Evolutionary conservation across 192 early-diverging fungal genomes (phyloP).

Genomic region (Cladochytrium replicatum): DNA sequence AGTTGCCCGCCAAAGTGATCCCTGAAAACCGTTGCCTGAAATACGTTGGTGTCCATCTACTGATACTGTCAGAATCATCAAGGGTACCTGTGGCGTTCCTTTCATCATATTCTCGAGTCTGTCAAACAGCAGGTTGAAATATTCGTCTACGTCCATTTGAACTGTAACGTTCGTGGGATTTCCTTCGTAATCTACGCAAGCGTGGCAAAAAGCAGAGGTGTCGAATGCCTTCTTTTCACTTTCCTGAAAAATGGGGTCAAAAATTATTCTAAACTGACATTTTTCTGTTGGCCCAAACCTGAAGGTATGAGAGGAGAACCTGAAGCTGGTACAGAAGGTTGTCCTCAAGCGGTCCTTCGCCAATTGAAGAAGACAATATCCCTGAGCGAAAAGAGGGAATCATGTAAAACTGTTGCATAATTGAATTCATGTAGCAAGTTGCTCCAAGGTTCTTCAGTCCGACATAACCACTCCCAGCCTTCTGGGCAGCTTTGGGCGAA

Average conservation of each 20-base stretch:
- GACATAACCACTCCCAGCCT: constrained; percentile 24
- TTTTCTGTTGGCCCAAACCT: too few species aligned
- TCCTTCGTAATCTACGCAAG: constrained; percentile 45
- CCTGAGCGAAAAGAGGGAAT: constrained; percentile 32
- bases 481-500: too few species aligned
- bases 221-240: constrained; percentile 39
- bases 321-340: constrained; percentile 40
- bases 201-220: constrained; percentile 30
- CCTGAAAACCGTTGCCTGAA: constrained; percentile 39
- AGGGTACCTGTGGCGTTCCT: constrained; percentile 26
- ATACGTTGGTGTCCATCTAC: too few species aligned
- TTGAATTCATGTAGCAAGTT: constrained; percentile 88
- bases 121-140: constrained; percentile 49
- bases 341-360: constrained; percentile 26
- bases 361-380: constrained; percentile 29
- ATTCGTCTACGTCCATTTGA: constrained; percentile 55
- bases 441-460: constrained; percentile 82
- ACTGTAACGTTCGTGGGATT: constrained; percentile 40
- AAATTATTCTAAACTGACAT: too few species aligned
- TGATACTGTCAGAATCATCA: too few species aligned
- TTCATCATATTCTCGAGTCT: constrained; percentile 39
- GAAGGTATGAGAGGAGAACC: constrained; percentile 36
- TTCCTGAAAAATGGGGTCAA: too few species aligned
- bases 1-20: constrained; percentile 45
- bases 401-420: constrained; percentile 64